phyloP scores from a whole-genome alignment of 208 protist genomes.

The Trypanosoma melophagium region DNA sequence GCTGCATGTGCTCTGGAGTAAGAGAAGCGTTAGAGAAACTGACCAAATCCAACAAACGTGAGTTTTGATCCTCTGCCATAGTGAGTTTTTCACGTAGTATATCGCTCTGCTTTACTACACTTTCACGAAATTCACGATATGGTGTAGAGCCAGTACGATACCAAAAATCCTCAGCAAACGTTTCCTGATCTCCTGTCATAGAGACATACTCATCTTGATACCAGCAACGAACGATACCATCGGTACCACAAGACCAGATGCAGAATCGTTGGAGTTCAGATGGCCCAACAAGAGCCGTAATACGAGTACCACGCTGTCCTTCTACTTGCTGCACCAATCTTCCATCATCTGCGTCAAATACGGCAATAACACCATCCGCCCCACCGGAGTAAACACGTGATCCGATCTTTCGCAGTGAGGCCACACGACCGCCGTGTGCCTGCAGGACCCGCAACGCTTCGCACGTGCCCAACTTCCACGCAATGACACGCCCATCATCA shows the following conservation, averaged over 20 bases:
- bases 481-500: constrained; percentile 54
- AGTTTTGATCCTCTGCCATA: constrained; percentile 31
- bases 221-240: constrained; percentile 78
- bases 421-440: constrained; percentile 53
- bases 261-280: constrained; percentile 72
- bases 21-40: constrained; percentile 42
- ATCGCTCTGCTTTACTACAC: constrained; percentile 38
- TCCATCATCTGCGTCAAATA: constrained; percentile 49
- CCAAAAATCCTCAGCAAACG: constrained; percentile 73
- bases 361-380: constrained; percentile 69
- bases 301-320: constrained; percentile 51
- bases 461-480: constrained; percentile 69
- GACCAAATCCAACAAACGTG: constrained; percentile 42
- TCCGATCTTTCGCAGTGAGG: constrained; percentile 59
- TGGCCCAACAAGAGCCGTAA: constrained; percentile 49
- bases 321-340: constrained; percentile 55
- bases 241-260: constrained; percentile 74
- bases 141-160: constrained; percentile 72
- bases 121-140: constrained; percentile 73
- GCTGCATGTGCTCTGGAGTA: constrained; percentile 25
- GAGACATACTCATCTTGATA: constrained; percentile 80
- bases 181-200: constrained; percentile 57
- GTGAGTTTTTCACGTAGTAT: constrained; percentile 52
- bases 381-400: constrained; percentile 67
- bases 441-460: constrained; percentile 52